Conservation (phyloP, 257 asterid species). For the Ilex asprella region DNA sequence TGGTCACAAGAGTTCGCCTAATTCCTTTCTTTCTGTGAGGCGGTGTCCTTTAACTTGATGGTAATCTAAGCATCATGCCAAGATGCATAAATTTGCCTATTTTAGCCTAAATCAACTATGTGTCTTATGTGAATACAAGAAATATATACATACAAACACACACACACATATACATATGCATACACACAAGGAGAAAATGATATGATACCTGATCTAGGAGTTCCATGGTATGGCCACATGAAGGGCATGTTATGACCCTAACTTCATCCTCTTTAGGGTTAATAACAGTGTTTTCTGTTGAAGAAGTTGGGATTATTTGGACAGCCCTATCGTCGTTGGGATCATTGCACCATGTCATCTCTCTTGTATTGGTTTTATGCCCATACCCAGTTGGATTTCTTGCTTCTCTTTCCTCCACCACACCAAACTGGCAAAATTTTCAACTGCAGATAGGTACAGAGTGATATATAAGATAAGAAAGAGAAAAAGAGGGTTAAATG, state of each 20-base stretch:
- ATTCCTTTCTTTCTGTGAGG: too few species aligned
- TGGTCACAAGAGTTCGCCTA: too few species aligned
- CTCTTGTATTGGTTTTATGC: conserved; percentile 27
- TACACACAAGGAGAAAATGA: neutral
- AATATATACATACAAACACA: neutral
- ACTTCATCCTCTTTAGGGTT: conserved; percentile 18
- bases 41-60: too few species aligned
- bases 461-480: neutral
- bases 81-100: too few species aligned
- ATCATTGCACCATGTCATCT: conserved; percentile 58
- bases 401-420: conserved; percentile 21
- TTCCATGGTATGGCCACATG: conserved; percentile 38
- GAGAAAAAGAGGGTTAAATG: neutral
- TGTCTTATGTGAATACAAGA: neutral
- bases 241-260: conserved; percentile 31
- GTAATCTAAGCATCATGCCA: too few species aligned
- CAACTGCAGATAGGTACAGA: neutral
- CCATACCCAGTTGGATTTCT: conserved; percentile 42
- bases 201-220: conserved; percentile 35
- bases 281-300: conserved; percentile 14
- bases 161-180: neutral
- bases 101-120: too few species aligned
- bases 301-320: conserved; percentile 29
- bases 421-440: conserved; percentile 10
- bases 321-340: conserved; percentile 23